Evolutionary conservation across 352 stramenopile species (phyloP), one percentile per base, ranked within the genome.

Genomic region (Globisporangium megalacanthum): DNA sequence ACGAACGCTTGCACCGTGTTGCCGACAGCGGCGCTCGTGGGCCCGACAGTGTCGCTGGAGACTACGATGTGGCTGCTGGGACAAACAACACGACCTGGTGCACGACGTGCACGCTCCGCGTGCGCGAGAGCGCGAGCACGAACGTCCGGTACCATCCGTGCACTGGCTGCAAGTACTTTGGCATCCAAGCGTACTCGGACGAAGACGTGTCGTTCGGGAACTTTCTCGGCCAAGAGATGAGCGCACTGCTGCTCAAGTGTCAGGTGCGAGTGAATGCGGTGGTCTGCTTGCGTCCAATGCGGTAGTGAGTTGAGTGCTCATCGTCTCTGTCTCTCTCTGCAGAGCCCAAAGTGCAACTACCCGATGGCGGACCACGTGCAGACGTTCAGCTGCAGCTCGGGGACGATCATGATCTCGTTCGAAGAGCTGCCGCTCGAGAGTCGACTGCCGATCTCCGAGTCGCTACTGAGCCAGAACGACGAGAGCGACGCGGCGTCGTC

Each of bases 361-460:
- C 71, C 84, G 46, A 91, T 95, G 83, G 83, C 75, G 6, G 76
- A 93, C 59, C 86, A 95, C 62, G 72, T 92, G 5, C 79, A 93
- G 50, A 86, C 80, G 22, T 95, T 92, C 53, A 94, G 72, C 52
- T 92, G 77, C 52, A 68, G 73, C 3, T 71, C 66, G 0, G 83
- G 86, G 15, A 92, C 75, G 0, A 79, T 95, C 13, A 88, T 69
- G 5, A 85, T 95, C 14, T 93, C 83, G 17, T 91, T 88, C 57
- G 86, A 95, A 65, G 76, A 92, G 46, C 64, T 95, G 6, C 80
- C 83, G 0, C 75, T 88, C n/a, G 71, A 76, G 55, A 80, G 56
- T 56, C 76, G 77, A 20, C 60, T 68, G 13, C 60, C 72, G 10
- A 55, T 80, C 19, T 70, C 64, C 3, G 56, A 71, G 5, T 73